Base-by-base conservation (phyloP, 345 rosid genomes). In the Citrus australasica region DNA sequence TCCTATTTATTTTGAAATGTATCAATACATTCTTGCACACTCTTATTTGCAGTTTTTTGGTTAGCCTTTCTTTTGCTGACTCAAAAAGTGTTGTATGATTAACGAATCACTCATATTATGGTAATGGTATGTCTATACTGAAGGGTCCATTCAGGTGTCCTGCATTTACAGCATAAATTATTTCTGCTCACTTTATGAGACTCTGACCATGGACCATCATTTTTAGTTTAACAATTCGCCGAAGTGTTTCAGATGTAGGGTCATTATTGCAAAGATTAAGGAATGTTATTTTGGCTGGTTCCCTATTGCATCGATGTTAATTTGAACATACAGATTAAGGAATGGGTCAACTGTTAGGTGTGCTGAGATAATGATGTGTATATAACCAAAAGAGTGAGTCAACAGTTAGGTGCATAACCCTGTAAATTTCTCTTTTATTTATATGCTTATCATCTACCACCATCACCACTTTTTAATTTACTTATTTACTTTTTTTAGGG, bases 331-430 rank as follows among this genome's bases (percentile, higher is more conserved):
- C 14, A 55, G 35, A 66, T 59, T 27, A 79, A 73, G 40, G 81
- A 56, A 78, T 38, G 58, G 71, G 76, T 81, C 84, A 78, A 76
- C 67, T 27, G 37, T 73, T 81, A 61, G 81, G 84, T 51, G 37
- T 21, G 71, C 22, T 69, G 28, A 32, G 46, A 2, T 25, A 25
- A 25, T 68, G 7, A 24, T 38, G 35, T 17, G 27, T 24, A 71
- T 42, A 65, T 37, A 28, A 56, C 66, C 9, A 19, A 71, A 77
- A 33, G 62, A 69, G 70, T 42, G 40, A 58, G 82, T 75, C 82
- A 82, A 76, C 65, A 28, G 33, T 68, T 69, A 46, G 69, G 68
- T 46, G 79, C 35, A 1, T 5, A 17, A 61, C 58, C 42, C 17
- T 27, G 53, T 70, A 10, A 42, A 42, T 9, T 42, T 42, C 48